Evolutionary conservation across 2,329 filamentous ascomycete genomes (phyloP).

Genomic region (Diaporthe capsici): DNA sequence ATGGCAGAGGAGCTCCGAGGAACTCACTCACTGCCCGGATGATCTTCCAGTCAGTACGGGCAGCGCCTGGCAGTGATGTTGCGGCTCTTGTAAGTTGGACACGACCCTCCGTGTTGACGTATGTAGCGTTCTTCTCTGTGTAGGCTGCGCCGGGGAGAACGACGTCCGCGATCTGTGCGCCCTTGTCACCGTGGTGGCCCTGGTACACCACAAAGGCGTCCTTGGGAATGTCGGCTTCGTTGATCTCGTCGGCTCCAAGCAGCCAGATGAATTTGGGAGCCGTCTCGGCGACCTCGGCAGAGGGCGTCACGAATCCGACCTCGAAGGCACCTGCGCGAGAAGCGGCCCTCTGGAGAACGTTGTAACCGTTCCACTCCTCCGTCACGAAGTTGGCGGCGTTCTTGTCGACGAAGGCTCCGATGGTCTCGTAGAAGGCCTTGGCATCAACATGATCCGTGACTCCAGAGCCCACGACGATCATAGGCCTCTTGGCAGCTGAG

Average conservation of each 20-base stretch:
- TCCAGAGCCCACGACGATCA: constrained; percentile 96
- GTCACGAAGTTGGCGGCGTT: constrained; percentile 90
- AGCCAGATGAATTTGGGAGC: constrained; percentile 97
- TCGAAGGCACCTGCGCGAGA: constrained; percentile 95
- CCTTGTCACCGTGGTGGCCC: constrained; percentile 95
- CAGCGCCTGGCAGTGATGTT: constrained; percentile 88
- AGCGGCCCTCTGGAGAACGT: constrained; percentile 93
- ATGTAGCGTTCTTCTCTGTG: constrained; percentile 96
- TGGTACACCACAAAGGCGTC: constrained; percentile 98
- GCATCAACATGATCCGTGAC: constrained; percentile 92
- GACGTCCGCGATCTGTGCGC: constrained; percentile 92
- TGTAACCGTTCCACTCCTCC: constrained; percentile 96
- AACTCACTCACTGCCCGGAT: constrained; percentile 94
- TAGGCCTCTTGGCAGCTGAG: constrained; percentile 86
- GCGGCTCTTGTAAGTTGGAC: constrained; percentile 94
- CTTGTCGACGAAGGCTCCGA: constrained; percentile 94
- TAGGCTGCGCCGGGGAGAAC: constrained; percentile 95
- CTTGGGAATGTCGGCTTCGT: constrained; percentile 89
- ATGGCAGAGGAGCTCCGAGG: constrained; percentile 87
- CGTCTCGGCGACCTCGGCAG: constrained; percentile 83
- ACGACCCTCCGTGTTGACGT: constrained; percentile 97
- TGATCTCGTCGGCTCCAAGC: constrained; percentile 93
- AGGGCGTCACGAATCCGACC: constrained; percentile 93
- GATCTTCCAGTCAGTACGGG: constrained; percentile 99
- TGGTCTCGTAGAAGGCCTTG: constrained; percentile 92